Base-by-base conservation (phyloP, 2,329 filamentous ascomycete species). In the Emergomyces orientalis region DNA sequence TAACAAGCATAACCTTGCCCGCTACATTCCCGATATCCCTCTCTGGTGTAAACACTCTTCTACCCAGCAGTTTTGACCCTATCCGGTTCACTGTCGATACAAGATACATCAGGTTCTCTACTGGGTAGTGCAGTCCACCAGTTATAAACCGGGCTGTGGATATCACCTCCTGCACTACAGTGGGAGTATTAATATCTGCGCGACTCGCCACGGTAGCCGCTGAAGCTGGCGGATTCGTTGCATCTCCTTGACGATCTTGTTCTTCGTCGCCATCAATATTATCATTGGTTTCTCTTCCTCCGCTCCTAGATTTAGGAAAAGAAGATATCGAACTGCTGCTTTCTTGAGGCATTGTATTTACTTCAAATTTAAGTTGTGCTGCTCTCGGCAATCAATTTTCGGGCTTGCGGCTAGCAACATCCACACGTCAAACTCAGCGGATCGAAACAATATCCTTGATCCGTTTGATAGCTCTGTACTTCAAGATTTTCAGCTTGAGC, bases 1-100 rank as follows among this genome's bases (percentile, higher is more conserved):
- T 83, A 5, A 84, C 71, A 19, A 83, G 71, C 49, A 83, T 75
- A 8, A 82, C 77, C 64, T 81, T 84, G 51, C 77, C 79, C 1
- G 74, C 68, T 19, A 83, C 75, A 45, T 77, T 74, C 4, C 72
- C 68, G 30, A 83, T 77, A 64, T 82, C 78, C 17, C 69, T 74
- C 11, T 76, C 72, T 0, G 81, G 78, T 8, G 75, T 68, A 65
- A 79, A 80, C 17, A 47, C 59, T 30, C 41, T 58, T 41, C 17
- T 45, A 17, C 63, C 63, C 14, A 59, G n/a, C 4, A 63, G 27
- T n/a, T 56, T 58, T 32, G 41, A 45, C 3, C 30, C 25, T 47
- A 64, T 49, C 45, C 64, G 64, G 3, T 19, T 41, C n/a, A 65
- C 14, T 3, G 19, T 59, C 22, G 62, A 65, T 1, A 34, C 39